Evolutionary conservation across 805 yeast species (phyloP), one percentile per base, ranked within the genome.

Genomic region (Wickerhamomyces hampshirensis): DNA sequence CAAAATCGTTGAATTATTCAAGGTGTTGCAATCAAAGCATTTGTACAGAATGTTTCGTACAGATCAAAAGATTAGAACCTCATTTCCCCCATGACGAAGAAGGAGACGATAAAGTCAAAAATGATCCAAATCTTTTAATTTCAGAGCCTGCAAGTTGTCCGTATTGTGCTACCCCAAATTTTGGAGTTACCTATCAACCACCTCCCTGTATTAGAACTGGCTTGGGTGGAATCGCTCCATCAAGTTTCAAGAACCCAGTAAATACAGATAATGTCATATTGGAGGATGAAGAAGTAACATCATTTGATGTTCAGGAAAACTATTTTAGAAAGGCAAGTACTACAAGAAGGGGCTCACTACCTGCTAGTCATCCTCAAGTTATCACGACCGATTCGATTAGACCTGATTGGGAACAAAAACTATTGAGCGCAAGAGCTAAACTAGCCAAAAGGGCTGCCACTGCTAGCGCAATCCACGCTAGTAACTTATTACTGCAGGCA

Each of bases 21-120:
- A 69, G 95, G 30, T 91, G 98, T 59, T 91, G 98, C 58, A 73
- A 75, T 33, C 98, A 91, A 58, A 89, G 95, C 2, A 88, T 91
- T 15, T 93, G 98, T 62, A 74, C 96, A 2, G 98, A 91, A 61
- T 91, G 98, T 56, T 93, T 91, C 71, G 97, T 91, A 9, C 97
- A 91, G 59, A 88, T 91, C 56, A 87, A 85, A 58, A 72, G 98
- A 35, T 64, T 79, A 23, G 95, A 86, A 9, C 98, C 98, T 0
- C 98, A 91, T 61, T 86, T 88, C 23, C 96, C 96, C 2, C 94
- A 87, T 54, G 91, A 82, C 46, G 77, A 71, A 33, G 59, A 86
- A 54, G 91, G 81, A 45, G 78, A 73, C 33, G 58, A 60, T 16
- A 52, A 53, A n/a, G 42, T 53, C 10, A 55, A 58, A 30, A 42